These are phyloP conservation scores for Talaromyces nanjingensis DNA, from an alignment of 495 filamentous ascomycete genomes.

Conservation along the genomic window DNA sequence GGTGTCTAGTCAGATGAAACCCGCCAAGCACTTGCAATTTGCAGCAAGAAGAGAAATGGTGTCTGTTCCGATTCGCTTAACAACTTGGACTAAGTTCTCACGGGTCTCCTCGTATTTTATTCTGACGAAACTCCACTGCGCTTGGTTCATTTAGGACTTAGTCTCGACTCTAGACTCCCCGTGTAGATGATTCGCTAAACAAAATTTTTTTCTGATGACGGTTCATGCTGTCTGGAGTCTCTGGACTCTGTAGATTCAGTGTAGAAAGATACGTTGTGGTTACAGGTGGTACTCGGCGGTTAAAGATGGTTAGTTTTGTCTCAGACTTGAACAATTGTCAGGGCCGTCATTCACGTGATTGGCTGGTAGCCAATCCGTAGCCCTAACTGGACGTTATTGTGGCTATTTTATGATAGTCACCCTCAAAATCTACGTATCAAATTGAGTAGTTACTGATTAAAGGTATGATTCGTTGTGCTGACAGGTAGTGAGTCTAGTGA, in stretches of 20 bases:
- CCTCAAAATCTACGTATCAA: neutral
- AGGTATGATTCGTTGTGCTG: neutral
- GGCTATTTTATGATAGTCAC: neutral
- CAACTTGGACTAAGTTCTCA: neutral
- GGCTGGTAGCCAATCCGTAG: neutral
- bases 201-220: neutral
- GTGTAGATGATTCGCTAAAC: neutral
- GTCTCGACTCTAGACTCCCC: neutral
- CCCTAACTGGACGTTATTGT: neutral
- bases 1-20: neutral
- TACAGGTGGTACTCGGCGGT: neutral
- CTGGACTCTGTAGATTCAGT: neutral
- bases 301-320: neutral
- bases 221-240: neutral
- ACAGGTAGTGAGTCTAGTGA: neutral
- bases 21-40: neutral
- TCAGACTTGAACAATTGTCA: neutral
- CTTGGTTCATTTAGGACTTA: neutral
- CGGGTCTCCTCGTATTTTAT: neutral
- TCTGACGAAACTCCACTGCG: neutral
- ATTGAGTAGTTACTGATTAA: neutral
- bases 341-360: neutral
- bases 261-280: neutral
- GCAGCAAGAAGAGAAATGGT: neutral
- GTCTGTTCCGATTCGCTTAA: neutral